Evolutionary conservation across 1,139 yeast genomes (phyloP).

Genomic region (Candida tetrigidarum): DNA sequence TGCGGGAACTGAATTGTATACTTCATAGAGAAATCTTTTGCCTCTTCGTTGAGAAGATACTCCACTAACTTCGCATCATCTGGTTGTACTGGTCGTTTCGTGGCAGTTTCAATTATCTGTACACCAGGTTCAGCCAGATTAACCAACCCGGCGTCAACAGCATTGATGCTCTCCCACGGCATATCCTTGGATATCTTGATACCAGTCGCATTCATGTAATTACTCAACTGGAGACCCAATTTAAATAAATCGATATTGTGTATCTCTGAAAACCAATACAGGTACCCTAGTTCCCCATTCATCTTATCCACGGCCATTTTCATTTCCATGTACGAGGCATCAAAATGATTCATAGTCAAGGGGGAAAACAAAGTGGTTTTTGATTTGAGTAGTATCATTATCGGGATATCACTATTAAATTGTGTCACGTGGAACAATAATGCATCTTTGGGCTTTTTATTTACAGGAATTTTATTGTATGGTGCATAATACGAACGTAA

Average conservation of each 20-base stretch:
- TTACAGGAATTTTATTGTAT: conserved; percentile 19
- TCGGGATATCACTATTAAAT: conserved; percentile 32
- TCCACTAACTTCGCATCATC: not conserved
- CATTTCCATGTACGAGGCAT: conserved; percentile 23
- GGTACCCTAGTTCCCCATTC: not conserved
- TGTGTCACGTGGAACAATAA: conserved; percentile 35
- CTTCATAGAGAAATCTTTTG: conserved; percentile 26
- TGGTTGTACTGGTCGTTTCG: not conserved
- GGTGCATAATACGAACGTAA: conserved; percentile 20
- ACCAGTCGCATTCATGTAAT: not conserved
- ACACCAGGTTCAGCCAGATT: too few relatives aligned
- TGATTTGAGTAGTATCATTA: conserved; percentile 35
- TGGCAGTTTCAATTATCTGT: too few relatives aligned
- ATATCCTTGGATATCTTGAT: not conserved
- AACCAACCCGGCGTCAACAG: conserved; percentile 10
- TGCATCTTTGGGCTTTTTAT: conserved; percentile 20
- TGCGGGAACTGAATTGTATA: conserved; percentile 35
- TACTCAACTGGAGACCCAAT: conserved; percentile 26
- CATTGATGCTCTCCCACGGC: conserved; percentile 15
- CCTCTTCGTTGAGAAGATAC: too few relatives aligned
- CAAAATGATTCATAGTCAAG: conserved; percentile 28
- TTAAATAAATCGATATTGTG: conserved; percentile 32
- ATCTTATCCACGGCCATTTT: not conserved
- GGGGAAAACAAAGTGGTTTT: conserved; percentile 33
- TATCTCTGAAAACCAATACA: conserved; percentile 1